Evolutionary conservation across 257 asterid species (phyloP).

Genomic region (Dorcoceras hygrometricum): DNA sequence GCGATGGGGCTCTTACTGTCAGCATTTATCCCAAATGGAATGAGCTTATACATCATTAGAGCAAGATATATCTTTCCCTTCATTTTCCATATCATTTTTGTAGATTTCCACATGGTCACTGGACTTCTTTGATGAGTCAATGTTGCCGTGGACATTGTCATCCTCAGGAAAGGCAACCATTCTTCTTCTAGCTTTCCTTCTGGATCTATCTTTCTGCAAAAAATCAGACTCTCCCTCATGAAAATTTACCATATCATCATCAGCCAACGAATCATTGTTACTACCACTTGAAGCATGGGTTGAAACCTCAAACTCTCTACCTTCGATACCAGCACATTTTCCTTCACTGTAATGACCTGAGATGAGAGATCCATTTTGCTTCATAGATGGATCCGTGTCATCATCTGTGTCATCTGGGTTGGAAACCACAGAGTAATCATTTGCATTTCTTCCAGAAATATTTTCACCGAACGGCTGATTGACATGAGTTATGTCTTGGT

Average conservation of each 20-base stretch:
- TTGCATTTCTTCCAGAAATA: constrained; percentile 33
- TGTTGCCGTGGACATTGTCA: constrained; percentile 35
- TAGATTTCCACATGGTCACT: constrained; percentile 36
- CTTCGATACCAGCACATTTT: constrained; percentile 20
- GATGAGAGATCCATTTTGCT: constrained; percentile 39
- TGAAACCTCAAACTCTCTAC: constrained; percentile 32
- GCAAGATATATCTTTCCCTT: constrained; percentile 24
- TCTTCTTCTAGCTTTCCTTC: constrained; percentile 55
- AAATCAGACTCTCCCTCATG: constrained; percentile 35
- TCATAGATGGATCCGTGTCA: constrained; percentile 29
- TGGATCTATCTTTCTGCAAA: constrained; percentile 42
- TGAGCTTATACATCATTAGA: constrained; percentile 23
- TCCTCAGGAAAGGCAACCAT: constrained; percentile 65
- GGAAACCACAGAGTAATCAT: constrained; percentile 23
- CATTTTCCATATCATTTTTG: constrained; percentile 31
- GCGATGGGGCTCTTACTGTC: constrained; percentile 9
- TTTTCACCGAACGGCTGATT: constrained; percentile 38
- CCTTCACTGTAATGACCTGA: constrained; percentile 32
- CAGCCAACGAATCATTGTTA: constrained; percentile 25
- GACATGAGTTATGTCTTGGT: constrained; percentile 31
- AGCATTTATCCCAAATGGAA: constrained; percentile 19
- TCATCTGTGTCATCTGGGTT: constrained; percentile 26
- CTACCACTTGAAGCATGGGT: constrained; percentile 26
- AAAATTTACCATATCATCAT: constrained; percentile 29
- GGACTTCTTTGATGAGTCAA: constrained; percentile 33